A percentile compares a stretch with the other conserved stretches of the same genome.
Evolutionary conservation across 2,329 filamentous ascomycete species (phyloP).

Genomic region (Colletotrichum nymphaeae): DNA sequence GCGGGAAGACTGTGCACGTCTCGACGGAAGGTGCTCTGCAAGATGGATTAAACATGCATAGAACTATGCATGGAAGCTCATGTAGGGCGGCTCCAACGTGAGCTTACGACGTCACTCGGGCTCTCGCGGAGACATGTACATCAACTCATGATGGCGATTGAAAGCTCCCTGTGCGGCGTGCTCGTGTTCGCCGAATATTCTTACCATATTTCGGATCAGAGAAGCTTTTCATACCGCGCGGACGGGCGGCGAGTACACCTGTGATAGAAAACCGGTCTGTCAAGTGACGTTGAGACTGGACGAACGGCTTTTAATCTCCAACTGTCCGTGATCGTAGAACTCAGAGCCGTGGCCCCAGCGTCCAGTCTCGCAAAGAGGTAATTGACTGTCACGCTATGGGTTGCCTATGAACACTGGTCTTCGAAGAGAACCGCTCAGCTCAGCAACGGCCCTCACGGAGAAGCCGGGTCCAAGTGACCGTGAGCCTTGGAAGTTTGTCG

Average conservation of each 20-base stretch:
- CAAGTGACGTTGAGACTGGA: conserved; percentile 2
- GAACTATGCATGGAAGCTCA: conserved; percentile 24
- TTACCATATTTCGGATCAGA: neutral
- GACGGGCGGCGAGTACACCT: neutral
- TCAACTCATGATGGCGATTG: neutral
- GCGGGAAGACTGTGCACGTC: neutral
- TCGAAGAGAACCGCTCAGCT: conserved; percentile 11
- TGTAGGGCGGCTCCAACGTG: neutral
- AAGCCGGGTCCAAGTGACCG: conserved; percentile 2
- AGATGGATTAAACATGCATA: neutral
- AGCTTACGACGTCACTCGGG: conserved; percentile 8
- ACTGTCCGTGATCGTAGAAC: neutral
- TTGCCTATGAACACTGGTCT: neutral
- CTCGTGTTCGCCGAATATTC: conserved; percentile 4
- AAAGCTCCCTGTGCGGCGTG: neutral
- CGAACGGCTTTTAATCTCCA: neutral
- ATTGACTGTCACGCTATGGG: neutral
- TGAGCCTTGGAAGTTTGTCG: neutral
- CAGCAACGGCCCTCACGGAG: neutral
- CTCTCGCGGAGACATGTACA: neutral
- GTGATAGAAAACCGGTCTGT: conserved; percentile 5
- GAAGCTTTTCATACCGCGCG: neutral
- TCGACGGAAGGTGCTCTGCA: neutral
- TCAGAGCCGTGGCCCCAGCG: conserved; percentile 12
- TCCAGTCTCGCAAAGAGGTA: neutral